A percentile compares a stretch with the other conserved stretches of the same genome.
Evolutionary conservation across 768 basidiomycete species (phyloP).

Genomic region (Leccinum imitatum): DNA sequence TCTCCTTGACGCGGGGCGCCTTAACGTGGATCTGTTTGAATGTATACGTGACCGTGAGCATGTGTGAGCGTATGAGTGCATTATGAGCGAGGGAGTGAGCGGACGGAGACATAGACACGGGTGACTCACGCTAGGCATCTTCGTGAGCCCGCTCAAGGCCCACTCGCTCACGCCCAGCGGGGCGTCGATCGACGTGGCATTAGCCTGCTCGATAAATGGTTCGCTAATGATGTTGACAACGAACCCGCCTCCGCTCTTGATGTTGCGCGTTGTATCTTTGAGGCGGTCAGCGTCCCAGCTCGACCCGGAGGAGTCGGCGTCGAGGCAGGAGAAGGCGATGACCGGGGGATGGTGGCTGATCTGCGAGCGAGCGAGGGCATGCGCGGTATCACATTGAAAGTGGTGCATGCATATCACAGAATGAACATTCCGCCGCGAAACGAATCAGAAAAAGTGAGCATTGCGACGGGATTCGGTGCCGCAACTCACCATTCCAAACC

Average conservation of each 20-base stretch:
- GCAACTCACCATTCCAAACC: constrained; percentile 28
- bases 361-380: constrained; percentile 4
- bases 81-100: not conserved
- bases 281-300: constrained; percentile 1
- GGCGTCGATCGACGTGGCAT: constrained; percentile 37
- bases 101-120: not conserved
- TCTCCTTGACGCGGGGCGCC: constrained; percentile 22
- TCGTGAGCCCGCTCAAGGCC: constrained; percentile 35
- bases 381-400: no score
- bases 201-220: constrained; percentile 40
- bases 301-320: constrained; percentile 2
- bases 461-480: not conserved
- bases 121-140: constrained; percentile 15
- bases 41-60: constrained; percentile 28
- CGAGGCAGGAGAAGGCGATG: constrained; percentile 37
- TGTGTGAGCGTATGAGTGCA: not conserved
- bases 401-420: not conserved
- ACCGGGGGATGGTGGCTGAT: constrained; percentile 30
- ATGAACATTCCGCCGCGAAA: not conserved
- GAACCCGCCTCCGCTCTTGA: no score
- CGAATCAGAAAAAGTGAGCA: no score
- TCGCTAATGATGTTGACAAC: constrained; percentile 50
- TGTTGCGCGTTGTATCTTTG: constrained; percentile 38
- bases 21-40: constrained; percentile 12
- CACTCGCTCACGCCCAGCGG: constrained; percentile 40